A percentile compares a stretch with the other conserved stretches of the same genome.
Conservation (phyloP, 805 yeast genomes). For the Ogataea glucozyma region DNA sequence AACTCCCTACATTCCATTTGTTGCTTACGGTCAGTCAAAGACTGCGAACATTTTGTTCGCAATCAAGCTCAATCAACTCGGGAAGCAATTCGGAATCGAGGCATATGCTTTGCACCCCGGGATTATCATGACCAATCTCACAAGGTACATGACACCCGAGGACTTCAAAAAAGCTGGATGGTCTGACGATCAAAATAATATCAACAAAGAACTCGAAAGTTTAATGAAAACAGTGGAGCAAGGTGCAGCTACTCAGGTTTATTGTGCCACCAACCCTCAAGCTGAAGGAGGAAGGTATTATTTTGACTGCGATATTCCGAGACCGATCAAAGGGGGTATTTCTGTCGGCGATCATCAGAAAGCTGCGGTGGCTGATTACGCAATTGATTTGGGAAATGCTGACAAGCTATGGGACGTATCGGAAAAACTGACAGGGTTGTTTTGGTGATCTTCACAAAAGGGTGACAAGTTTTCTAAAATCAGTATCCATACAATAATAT, state of each 20-base stretch:
- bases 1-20: conserved; percentile 3
- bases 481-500: too few relatives aligned
- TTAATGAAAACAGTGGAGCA: conserved; percentile 1
- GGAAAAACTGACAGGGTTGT: conserved; percentile 3
- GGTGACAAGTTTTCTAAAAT: too few relatives aligned
- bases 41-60: conserved; percentile 9
- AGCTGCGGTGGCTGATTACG: conserved; percentile 1
- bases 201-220: background rate
- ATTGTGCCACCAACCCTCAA: conserved; percentile 5
- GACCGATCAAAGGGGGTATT: background rate
- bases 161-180: background rate
- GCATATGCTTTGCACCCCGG: conserved; percentile 9
- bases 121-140: conserved; percentile 4
- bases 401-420: conserved; percentile 8
- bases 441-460: too few relatives aligned
- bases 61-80: conserved; percentile 3
- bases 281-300: conserved; percentile 8
- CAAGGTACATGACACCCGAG: background rate
- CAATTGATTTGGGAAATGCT: conserved; percentile 6
- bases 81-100: conserved; percentile 4
- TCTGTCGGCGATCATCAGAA: too few relatives aligned
- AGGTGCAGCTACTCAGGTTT: conserved; percentile 8
- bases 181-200: conserved; percentile 1
- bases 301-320: conserved; percentile 1
- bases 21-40: conserved; percentile 9